phyloP scores from a whole-genome alignment of 805 yeast genomes.

The Priceomyces castillae region DNA sequence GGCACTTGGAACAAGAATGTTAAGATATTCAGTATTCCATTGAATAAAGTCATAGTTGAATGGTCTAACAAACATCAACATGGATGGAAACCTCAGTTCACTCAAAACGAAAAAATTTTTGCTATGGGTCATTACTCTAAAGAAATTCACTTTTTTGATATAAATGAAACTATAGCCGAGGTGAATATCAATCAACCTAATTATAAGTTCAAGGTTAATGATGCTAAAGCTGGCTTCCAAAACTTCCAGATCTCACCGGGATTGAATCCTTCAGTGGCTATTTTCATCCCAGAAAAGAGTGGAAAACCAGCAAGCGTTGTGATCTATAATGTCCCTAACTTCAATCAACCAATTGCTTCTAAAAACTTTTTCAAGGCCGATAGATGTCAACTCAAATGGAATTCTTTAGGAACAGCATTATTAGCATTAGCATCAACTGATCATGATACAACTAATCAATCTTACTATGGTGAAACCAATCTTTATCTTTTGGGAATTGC shows the following conservation, averaged over 20 bases:
- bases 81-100: slow-evolving; percentile 92
- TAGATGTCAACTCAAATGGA: slow-evolving; percentile 90
- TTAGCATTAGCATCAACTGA: slow-evolving; percentile 93
- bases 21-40: slow-evolving; percentile 61
- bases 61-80: slow-evolving; percentile 80
- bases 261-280: slow-evolving; percentile 82
- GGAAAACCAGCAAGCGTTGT: slow-evolving; percentile 90
- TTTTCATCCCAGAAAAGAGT: slow-evolving; percentile 80
- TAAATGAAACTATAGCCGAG: slow-evolving; percentile 25
- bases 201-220: slow-evolving; percentile 52
- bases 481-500: slow-evolving; percentile 87
- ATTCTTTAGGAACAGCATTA: slow-evolving; percentile 88
- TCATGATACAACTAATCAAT: slow-evolving; percentile 89
- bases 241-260: slow-evolving; percentile 80
- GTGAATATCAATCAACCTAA: slow-evolving; percentile 49
- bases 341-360: slow-evolving; percentile 73
- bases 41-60: slow-evolving; percentile 49
- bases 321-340: slow-evolving; percentile 76
- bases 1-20: slow-evolving; percentile 81
- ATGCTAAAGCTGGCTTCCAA: slow-evolving; percentile 49
- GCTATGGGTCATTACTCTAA: slow-evolving; percentile 56
- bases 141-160: slow-evolving; percentile 68
- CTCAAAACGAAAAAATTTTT: slow-evolving; percentile 71
- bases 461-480: slow-evolving; percentile 95
- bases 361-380: slow-evolving; percentile 96